These are phyloP conservation scores for Phytomonas francai DNA, from an alignment of 208 protist species.

Conservation along the genomic window DNA sequence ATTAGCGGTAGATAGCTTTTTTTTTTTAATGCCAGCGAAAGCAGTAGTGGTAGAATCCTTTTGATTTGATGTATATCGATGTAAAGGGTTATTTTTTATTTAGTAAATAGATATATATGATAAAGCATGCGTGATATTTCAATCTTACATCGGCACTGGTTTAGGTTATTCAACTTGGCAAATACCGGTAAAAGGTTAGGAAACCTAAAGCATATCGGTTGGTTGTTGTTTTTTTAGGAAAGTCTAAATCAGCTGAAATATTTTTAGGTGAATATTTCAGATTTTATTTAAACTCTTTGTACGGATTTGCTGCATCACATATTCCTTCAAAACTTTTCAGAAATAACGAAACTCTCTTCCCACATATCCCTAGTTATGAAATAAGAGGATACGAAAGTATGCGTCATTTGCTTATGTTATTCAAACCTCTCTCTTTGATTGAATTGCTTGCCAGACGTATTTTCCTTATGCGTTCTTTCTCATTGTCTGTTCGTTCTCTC, in stretches of 20 bases:
- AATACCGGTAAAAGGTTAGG: conserved; percentile 9
- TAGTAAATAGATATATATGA: conserved; percentile 8
- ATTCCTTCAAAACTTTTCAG: neutral
- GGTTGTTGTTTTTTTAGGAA: neutral
- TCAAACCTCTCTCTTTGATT: neutral
- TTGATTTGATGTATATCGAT: conserved; percentile 6
- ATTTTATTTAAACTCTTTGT: neutral
- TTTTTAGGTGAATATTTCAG: neutral
- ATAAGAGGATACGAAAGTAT: neutral
- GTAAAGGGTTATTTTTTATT: neutral
- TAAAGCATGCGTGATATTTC: conserved; percentile 2
- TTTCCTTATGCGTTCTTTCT: neutral
- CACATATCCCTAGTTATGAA: neutral
- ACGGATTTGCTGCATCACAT: neutral
- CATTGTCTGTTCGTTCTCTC: neutral
- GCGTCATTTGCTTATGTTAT: neutral
- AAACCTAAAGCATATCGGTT: conserved; percentile 1
- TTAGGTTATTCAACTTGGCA: conserved; percentile 10
- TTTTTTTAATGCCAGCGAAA: conserved; percentile 15
- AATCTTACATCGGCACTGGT: conserved; percentile 1
- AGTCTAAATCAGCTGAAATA: neutral
- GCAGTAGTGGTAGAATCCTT: conserved; percentile 11
- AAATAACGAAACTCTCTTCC: neutral
- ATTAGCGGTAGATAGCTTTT: neutral
- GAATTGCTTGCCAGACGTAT: neutral